Evolutionary conservation across 1,139 yeast genomes (phyloP), one percentile per base, ranked within the genome.

Genomic region (Scheffersomyces lignicola): DNA sequence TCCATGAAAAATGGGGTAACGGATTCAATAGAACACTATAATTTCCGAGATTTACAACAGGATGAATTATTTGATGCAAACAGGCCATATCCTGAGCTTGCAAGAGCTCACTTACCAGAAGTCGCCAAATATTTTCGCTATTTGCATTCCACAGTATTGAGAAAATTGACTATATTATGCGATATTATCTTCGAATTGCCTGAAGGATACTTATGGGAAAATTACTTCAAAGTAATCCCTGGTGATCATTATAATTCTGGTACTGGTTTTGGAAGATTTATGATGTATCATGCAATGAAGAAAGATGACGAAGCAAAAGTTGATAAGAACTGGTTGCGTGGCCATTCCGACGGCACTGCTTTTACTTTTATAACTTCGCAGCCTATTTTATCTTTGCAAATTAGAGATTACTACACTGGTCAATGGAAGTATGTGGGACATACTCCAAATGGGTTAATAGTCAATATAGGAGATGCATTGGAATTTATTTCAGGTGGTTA

Each of bases 331-430:
- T 70, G 72, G 73, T 51, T 72, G 21, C 53, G 77, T 35, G 78
- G 77, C 1, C 78, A 72, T 39, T 63, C 73, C 14, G 77, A 72
- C 48, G 60, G 65, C 18, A 58, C 68, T 33, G 76, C 65, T 1
- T 62, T 72, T 35, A 61, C 76, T 0, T 69, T 72, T 37, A 68
- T 72, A 27, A 59, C 70, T 3, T 65, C 73, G n/a, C 74, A 70
- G 48, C 73, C 76, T 7, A 68, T 70, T 41, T 46, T 66, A 7
- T 60, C 76, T 7, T 54, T 72, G 22, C 78, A 72, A 39, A 69
- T 72, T 32, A 56, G 65, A 36, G 75, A 71, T 39, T 63, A 64
- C 39, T 60, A 53, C 33, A 57, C 66, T 13, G 68, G 70, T 2
- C 49, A 56, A 8, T 72, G 76, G 76, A 61, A 53, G 33, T 71